These are phyloP conservation scores for Cutaneotrichosporon mucoides DNA, from an alignment of 1,284 basidiomycete genomes.

Conservation along the genomic window DNA sequence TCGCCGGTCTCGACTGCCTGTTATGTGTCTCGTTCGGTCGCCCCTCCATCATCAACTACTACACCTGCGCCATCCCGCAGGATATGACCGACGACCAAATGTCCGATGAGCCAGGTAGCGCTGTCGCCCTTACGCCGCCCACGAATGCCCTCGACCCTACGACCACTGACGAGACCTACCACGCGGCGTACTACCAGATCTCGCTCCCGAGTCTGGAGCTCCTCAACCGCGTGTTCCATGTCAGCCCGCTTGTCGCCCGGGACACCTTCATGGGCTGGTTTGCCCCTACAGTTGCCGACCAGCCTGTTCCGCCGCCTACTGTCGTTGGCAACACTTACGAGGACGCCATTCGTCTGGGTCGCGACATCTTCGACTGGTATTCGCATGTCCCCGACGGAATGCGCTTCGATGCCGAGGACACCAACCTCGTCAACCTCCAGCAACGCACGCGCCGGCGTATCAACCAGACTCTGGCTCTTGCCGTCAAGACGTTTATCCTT, in stretches of 20 bases:
- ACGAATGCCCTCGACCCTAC: conserved; percentile 34
- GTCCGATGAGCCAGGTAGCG: conserved; percentile 38
- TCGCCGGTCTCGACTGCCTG: conserved; percentile 45
- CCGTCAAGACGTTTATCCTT: conserved; percentile 48
- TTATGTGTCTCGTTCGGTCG: conserved; percentile 46
- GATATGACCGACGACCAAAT: conserved; percentile 42
- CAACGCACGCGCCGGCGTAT: conserved; percentile 24
- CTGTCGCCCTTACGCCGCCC: conserved; percentile 23
- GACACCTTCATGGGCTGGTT: conserved; percentile 43
- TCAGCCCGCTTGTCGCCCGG: conserved; percentile 35
- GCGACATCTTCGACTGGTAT: conserved; percentile 47
- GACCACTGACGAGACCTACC: conserved; percentile 43
- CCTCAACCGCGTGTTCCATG: conserved; percentile 44
- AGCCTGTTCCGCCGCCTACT: conserved; percentile 5
- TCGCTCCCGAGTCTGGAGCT: conserved; percentile 47
- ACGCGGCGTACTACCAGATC: conserved; percentile 46
- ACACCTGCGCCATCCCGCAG: conserved; percentile 44
- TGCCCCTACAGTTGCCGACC: conserved; percentile 23
- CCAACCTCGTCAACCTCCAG: conserved; percentile 27
- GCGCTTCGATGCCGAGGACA: conserved; percentile 38
- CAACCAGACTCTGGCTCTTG: conserved; percentile 44
- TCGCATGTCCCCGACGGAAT: conserved; percentile 39
- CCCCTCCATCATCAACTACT: conserved; percentile 44
- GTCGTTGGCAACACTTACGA: conserved; percentile 39
- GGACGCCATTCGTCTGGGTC: conserved; percentile 42